Base-by-base conservation (phyloP, 345 rosid genomes). In the Syzygium oleosum region DNA sequence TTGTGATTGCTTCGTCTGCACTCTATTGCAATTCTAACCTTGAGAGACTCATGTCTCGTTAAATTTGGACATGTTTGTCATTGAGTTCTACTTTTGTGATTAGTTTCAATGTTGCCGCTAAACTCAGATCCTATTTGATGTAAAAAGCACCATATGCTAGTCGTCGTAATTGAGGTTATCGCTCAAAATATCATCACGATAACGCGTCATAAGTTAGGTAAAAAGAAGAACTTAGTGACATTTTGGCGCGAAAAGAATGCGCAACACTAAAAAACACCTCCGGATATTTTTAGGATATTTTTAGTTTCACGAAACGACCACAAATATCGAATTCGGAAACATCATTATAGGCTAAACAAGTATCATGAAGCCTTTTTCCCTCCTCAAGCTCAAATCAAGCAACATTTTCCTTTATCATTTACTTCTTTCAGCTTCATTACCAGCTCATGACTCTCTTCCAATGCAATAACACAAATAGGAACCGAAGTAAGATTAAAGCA, bases 201-300 rank as follows among this genome's bases (percentile, higher is more conserved):
- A 5, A 61, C 17, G 14, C 9, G 27, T 12, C 16, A 61, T 61
- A 61, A 61, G 7, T 61, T 61, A 61, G 17, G 34, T 15, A n/a
- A 61, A 61, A 61, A 12, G 9, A 61, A n/a, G 31, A n/a, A 31
- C 53, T 13, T 61, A 4, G 9, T 61, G 17, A 38, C 73, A 61
- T 59, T n/a, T 61, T 13, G 34, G 15, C 2, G 34, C 17, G 2
- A 61, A 61, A 61, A 15, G 34, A 61, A 61, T n/a, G 34, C 17
- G n/a, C 19, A 0, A 12, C 73, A 61, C 0, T 1, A 8, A 61
- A 61, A n/a, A n/a, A 13, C 1, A n/a, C 9, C 17, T 0, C 17
- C 29, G 4, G 68, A 27, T 61, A 61, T 61, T 58, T 27, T 27
- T 59, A 59, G 8, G 68, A 27, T 59, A 59, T 59, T 59, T 27